Evolutionary conservation across 2,329 filamentous ascomycete species (phyloP).

Genomic region (Pseudopyrenochaeta lycopersici): DNA sequence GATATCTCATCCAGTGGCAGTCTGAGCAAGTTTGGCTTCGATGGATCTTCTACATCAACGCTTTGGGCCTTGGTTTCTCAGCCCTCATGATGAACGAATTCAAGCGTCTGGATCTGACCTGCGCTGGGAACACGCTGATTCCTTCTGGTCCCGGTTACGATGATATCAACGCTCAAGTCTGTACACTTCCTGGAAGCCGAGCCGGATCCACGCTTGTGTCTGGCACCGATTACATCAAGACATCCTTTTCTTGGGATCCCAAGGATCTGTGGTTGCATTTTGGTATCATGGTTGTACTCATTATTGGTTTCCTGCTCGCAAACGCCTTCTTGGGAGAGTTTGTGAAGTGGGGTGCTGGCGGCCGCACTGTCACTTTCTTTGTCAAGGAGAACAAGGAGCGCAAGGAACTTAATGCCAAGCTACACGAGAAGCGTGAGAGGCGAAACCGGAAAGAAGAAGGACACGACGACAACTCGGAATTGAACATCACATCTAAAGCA

Average conservation of each 20-base stretch:
- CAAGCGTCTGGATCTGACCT: constrained; percentile 71
- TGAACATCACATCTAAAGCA: constrained; percentile 64
- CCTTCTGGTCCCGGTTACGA: constrained; percentile 75
- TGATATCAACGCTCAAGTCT: constrained; percentile 79
- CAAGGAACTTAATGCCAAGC: constrained; percentile 70
- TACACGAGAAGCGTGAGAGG: constrained; percentile 67
- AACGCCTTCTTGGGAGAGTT: constrained; percentile 81
- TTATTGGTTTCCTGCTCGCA: constrained; percentile 76
- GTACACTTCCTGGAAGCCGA: constrained; percentile 77
- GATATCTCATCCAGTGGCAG: constrained; percentile 84
- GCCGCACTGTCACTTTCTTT: constrained; percentile 82
- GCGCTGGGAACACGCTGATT: constrained; percentile 72
- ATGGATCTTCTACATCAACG: constrained; percentile 85
- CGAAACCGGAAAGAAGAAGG: constrained; percentile 56
- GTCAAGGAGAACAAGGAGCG: constrained; percentile 74
- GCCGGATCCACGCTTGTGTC: constrained; percentile 71
- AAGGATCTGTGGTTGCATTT: constrained; percentile 74
- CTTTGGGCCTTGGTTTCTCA: constrained; percentile 78
- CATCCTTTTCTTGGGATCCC: constrained; percentile 72
- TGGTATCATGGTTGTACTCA: constrained; percentile 76
- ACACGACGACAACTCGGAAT: constrained; percentile 54
- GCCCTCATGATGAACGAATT: constrained; percentile 91
- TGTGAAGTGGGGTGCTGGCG: constrained; percentile 79
- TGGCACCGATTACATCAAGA: constrained; percentile 73
- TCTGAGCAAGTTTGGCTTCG: constrained; percentile 79